Evolutionary conservation across 164 flowering plant species (phyloP), one percentile per base, ranked within the genome.

Genomic region (Annona squamosa): DNA sequence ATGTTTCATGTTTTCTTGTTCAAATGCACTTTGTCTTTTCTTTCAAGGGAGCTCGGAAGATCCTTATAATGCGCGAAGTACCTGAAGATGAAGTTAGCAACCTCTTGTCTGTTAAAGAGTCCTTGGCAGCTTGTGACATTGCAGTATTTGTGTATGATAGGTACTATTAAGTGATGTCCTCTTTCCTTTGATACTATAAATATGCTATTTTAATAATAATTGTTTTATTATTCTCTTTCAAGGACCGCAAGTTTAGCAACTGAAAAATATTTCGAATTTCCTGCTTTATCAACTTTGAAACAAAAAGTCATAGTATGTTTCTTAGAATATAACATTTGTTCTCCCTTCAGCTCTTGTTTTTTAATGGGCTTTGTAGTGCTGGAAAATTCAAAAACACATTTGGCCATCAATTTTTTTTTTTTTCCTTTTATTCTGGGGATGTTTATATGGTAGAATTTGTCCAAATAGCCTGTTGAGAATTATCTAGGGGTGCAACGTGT

Each of bases 131-230:
- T n/a, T 93, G 99, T 76, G 98, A 96, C 71, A 76, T 89, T 41
- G 99, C 98, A 67, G 77, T 96, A 45, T 93, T 96, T 84, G 87
- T 91, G 48, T 85, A 93, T 88, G 95, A 93, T 84, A 90, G 98
- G 99, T 96, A 83, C 59, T 73, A 65, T 45, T 46, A 26, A 56
- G 18, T 37, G 52, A 10, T 6, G 59, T 52, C 9, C 13, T 52
- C 13, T 16, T 52, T 52, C 59, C 10, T 52, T 16, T 9, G 59
- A 10, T 52, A 52, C 13, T 52, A 52, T 16, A 52, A 52, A 52
- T 52, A 6, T 16, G 0, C 9, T 52, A 7, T 52, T 52, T 52
- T 52, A 52, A 10, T 5, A 5, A 12, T 10, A 9, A 52, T 16
- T 52, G 59, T 52, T 16, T 52, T 52, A 16, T 52, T 52, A 52